These are phyloP conservation scores for Cantharellus cinnabarinus DNA, from an alignment of 768 basidiomycete genomes.

Conservation along the genomic window DNA sequence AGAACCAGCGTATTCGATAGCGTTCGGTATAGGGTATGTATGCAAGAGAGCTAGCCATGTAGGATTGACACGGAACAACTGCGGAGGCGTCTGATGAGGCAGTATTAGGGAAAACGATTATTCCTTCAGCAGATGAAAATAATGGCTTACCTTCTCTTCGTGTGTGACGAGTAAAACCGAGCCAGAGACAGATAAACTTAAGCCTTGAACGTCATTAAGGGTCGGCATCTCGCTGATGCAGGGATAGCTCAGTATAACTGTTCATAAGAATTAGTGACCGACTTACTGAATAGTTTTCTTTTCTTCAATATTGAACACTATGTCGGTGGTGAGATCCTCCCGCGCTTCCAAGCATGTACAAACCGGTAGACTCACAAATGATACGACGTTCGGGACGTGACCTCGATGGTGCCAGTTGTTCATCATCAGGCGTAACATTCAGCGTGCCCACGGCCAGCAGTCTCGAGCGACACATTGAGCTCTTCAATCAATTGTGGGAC, in stretches of 20 bases:
- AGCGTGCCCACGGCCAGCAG: too few species aligned
- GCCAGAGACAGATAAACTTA: conserved; percentile 42
- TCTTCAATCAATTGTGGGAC: too few species aligned
- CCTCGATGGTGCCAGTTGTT: conserved; percentile 16
- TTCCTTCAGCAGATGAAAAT: neutral
- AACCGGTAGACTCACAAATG: too few species aligned
- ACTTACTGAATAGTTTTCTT: conserved; percentile 36
- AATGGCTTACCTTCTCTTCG: conserved; percentile 33
- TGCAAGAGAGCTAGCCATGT: conserved; percentile 29
- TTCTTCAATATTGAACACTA: conserved; percentile 50
- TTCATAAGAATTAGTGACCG: neutral
- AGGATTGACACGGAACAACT: conserved; percentile 49
- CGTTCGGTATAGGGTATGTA: conserved; percentile 48
- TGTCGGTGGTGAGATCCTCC: too few species aligned
- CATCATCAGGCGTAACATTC: neutral
- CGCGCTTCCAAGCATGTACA: neutral
- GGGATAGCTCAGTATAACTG: neutral
- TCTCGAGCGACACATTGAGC: too few species aligned
- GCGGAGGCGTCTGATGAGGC: conserved; percentile 30
- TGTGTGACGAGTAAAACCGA: conserved; percentile 49
- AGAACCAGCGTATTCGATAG: conserved; percentile 60
- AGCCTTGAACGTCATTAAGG: conserved; percentile 50
- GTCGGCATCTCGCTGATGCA: conserved; percentile 35
- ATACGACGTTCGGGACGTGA: too few species aligned
- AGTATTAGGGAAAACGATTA: neutral